A percentile compares a stretch with the other conserved stretches of the same genome.
Conservation (phyloP, 306 rosid genomes). For the Sesbania bispinosa region DNA sequence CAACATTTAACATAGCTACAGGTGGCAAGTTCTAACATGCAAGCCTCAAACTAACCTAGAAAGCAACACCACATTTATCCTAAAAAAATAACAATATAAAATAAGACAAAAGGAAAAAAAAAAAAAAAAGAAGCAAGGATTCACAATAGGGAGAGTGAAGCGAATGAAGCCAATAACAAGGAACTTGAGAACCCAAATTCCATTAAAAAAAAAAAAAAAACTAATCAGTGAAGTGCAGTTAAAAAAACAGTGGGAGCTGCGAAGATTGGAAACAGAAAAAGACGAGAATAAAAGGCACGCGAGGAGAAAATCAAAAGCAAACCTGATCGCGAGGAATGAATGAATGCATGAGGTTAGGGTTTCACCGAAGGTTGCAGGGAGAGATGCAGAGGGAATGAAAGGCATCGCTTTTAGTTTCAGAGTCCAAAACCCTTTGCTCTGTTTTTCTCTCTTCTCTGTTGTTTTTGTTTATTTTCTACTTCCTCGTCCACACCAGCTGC, state of each 20-base stretch:
- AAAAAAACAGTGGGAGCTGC: background rate
- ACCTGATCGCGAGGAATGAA: constrained; percentile 33
- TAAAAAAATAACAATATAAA: background rate
- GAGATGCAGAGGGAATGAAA: background rate
- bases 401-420: background rate
- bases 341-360: constrained; percentile 26
- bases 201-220: background rate
- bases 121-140: background rate
- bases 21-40: background rate
- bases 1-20: background rate
- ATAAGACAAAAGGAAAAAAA: background rate
- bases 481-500: background rate
- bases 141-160: background rate
- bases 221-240: background rate
- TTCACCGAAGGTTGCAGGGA: background rate
- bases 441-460: background rate
- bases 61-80: constrained; percentile 17
- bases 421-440: constrained; percentile 23
- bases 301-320: background rate
- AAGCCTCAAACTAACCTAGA: constrained; percentile 5
- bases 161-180: background rate
- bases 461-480: background rate
- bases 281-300: background rate
- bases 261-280: background rate
- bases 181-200: background rate